Evolutionary conservation across 345 rosid species (phyloP).

Genomic region (Geranium brycei): DNA sequence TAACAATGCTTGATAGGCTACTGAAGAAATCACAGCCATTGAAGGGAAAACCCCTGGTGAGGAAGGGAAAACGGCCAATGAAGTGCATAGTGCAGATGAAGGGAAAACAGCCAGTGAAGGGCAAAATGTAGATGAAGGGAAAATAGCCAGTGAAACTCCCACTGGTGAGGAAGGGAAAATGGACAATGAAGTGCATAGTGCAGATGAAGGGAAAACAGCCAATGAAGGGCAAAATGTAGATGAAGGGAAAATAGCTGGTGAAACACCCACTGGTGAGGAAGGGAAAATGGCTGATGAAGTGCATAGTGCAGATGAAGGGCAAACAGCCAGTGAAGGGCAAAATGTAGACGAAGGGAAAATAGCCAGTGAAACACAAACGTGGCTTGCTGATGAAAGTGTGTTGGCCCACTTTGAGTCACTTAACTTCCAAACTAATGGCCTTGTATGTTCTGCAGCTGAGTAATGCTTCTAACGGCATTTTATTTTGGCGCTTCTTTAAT

Average conservation of each 20-base stretch:
- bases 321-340: neutral
- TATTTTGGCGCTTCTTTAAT: neutral
- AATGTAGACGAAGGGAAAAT: constrained; percentile 10
- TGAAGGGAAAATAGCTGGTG: neutral
- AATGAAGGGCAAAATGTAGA: neutral
- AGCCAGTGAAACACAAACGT: constrained; percentile 50
- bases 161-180: neutral
- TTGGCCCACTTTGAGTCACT: constrained; percentile 59
- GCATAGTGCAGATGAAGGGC: neutral
- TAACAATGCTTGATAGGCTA: neutral
- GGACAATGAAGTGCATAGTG: neutral
- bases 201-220: neutral
- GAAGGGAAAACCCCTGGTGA: neutral
- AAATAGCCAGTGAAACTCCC: neutral
- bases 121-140: neutral
- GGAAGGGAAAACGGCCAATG: neutral
- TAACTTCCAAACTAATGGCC: constrained; percentile 39
- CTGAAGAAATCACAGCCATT: neutral
- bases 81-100: neutral
- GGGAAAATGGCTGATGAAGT: neutral
- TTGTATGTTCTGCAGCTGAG: constrained; percentile 29
- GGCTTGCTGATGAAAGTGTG: constrained; percentile 78
- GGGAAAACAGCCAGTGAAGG: neutral
- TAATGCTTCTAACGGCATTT: neutral
- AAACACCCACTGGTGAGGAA: no score